Evolutionary conservation across 2,329 filamentous ascomycete genomes (phyloP).

Genomic region (Fusarium hainanense): DNA sequence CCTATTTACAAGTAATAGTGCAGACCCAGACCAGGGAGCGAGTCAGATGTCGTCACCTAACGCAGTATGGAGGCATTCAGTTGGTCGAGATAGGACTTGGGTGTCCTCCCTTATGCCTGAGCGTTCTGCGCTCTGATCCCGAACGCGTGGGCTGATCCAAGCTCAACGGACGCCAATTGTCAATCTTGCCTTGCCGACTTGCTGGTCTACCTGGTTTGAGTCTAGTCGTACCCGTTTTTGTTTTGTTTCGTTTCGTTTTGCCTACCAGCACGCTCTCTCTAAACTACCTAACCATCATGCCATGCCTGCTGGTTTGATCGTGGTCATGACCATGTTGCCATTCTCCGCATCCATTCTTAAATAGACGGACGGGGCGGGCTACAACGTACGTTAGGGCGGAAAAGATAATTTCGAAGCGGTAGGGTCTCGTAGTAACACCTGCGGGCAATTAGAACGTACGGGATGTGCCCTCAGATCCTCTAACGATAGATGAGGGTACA

Average conservation of each 20-base stretch:
- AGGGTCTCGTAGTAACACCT: neutral
- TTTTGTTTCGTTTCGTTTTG: slow-evolving; percentile 39
- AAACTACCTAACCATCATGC: neutral
- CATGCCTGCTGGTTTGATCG: slow-evolving; percentile 17
- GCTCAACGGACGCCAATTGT: slow-evolving; percentile 23
- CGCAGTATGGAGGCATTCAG: neutral
- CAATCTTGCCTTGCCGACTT: slow-evolving; percentile 6
- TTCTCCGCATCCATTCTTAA: slow-evolving; percentile 30
- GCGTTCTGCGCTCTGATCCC: slow-evolving; percentile 28
- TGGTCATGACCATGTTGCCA: neutral
- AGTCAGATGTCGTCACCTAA: slow-evolving; percentile 27
- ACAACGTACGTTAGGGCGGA: slow-evolving; percentile 12
- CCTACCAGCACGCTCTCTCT: neutral
- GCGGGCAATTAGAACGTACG: neutral
- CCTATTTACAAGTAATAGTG: neutral
- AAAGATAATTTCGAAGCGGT: slow-evolving; percentile 1
- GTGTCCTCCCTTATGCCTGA: slow-evolving; percentile 12
- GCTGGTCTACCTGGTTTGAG: neutral
- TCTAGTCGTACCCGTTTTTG: slow-evolving; percentile 33
- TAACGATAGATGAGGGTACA: slow-evolving; percentile 10
- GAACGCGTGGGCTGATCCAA: slow-evolving; percentile 32
- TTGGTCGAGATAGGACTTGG: slow-evolving; percentile 12
- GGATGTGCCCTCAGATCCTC: slow-evolving; percentile 21
- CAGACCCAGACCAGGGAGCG: slow-evolving; percentile 1
- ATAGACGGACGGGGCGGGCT: slow-evolving; percentile 22